A percentile compares a stretch with the other conserved stretches of the same genome.
phyloP scores from a whole-genome alignment of 2,329 filamentous ascomycete species.

The Escovopsis sp. region DNA sequence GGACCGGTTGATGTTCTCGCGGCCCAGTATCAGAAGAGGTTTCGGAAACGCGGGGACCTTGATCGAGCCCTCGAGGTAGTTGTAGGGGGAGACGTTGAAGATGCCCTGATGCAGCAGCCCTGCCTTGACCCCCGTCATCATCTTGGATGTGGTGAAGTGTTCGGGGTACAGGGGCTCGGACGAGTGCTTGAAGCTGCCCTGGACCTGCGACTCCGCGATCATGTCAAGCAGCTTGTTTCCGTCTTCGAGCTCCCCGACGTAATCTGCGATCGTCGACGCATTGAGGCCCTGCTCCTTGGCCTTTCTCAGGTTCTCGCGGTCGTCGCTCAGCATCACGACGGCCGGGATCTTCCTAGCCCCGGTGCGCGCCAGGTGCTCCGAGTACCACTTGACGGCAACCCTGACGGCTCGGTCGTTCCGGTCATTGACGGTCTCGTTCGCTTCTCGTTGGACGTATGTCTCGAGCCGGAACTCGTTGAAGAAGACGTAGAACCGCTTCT shows the following conservation, averaged over 20 bases:
- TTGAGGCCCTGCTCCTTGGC: slow-evolving; percentile 61
- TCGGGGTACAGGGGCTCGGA: slow-evolving; percentile 71
- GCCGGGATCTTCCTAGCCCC: slow-evolving; percentile 51
- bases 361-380: slow-evolving; percentile 57
- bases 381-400: slow-evolving; percentile 79
- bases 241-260: slow-evolving; percentile 73
- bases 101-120: slow-evolving; percentile 85
- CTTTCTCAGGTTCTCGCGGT: slow-evolving; percentile 74
- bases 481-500: slow-evolving; percentile 96
- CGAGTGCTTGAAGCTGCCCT: slow-evolving; percentile 46
- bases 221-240: slow-evolving; percentile 80
- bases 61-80: slow-evolving; percentile 89
- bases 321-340: slow-evolving; percentile 88
- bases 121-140: slow-evolving; percentile 85
- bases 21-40: slow-evolving; percentile 70
- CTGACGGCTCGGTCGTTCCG: slow-evolving; percentile 88
- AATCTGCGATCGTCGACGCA: slow-evolving; percentile 55
- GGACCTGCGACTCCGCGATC: slow-evolving; percentile 68
- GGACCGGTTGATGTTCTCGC: slow-evolving; percentile 91
- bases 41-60: slow-evolving; percentile 85
- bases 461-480: slow-evolving; percentile 97
- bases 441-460: slow-evolving; percentile 63
- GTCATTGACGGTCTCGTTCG: slow-evolving; percentile 85
- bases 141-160: slow-evolving; percentile 75
- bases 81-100: slow-evolving; percentile 95